Base-by-base conservation (phyloP, 495 filamentous ascomycete genomes). In the Mycothermus thermophilus region DNA sequence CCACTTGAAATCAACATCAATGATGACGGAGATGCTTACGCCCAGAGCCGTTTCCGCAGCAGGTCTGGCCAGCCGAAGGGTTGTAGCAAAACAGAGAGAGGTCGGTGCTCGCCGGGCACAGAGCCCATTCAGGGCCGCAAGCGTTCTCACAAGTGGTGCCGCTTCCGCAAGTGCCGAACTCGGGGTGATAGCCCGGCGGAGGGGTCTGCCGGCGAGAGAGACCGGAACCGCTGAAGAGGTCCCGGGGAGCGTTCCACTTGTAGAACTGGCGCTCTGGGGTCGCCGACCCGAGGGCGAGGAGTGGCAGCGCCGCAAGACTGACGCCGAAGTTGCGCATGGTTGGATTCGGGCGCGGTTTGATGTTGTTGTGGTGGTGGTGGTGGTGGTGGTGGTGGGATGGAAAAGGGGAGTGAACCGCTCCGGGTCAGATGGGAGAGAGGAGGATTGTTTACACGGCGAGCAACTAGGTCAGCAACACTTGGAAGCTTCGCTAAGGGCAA, bases 1-100 rank as follows among this genome's bases (percentile, higher is more conserved):
- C n/a, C n/a, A n/a, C n/a, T n/a, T n/a, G n/a, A n/a, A n/a, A n/a
- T n/a, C n/a, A n/a, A n/a, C n/a, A n/a, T n/a, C n/a, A n/a, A n/a
- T n/a, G n/a, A n/a, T n/a, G 7, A 9, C 1, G n/a, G 8, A 14
- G 3, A 5, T 6, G 46, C 46, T 24, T 16, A 51, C 51, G 44
- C 18, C 51, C 51, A 17, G 48, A 51, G 1, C 41, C 49, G 22
- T 55, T 50, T 19, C 48, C 46, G 32, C 52, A 55, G 21, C 52
- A 55, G 0, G 42, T 44, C 37, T 55, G 52, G 20, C 31, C 31
- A 13, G 50, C 40, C n/a, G 34, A 43, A 15, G 43, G 37, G 44
- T 55, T 55, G 42, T 52, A 55, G 40, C 52, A 55, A 22, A 52
- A 55, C 27, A 55, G 33, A 10, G 52, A 51, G n/a, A 55, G 37